Base-by-base conservation (phyloP, 148 eudicot genomes). In the Cornus suecica region DNA sequence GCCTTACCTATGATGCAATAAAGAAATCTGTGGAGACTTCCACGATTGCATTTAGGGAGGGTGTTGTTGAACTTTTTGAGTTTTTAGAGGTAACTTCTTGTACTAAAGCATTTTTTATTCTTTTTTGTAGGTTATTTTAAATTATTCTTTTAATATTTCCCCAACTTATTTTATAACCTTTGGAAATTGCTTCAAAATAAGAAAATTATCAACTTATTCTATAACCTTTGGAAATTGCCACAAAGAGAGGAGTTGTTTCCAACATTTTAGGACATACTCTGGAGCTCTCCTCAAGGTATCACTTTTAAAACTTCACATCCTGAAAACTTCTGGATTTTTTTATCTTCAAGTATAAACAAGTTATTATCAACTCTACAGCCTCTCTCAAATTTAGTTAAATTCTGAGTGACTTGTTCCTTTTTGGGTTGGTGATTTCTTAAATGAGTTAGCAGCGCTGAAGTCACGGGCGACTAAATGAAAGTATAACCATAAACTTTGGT, bases 41-140 rank as follows among this genome's bases (percentile, higher is more conserved):
- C 67, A 83, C 83, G 69, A 91, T 94, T 74, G 88, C 87, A 76
- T 94, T 94, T 80, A 85, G 98, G 75, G 98, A 94, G 28, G 98
- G 98, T 62, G 94, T 94, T 20, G 70, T 77, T 74, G 90, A 91
- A 78, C 91, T 94, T 72, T 91, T 94, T 80, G 93, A 94, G 77
- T 76, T 88, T 69, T 82, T 94, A 73, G 98, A 94, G 94, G 98
- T 90, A 82, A 85, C 29, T 65, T 29, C 29, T 66, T 31, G 9
- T 77, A 66, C 16, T 82, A 62, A 22, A 27, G 18, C 23, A 25
- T 2, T 31, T 42, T 74, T 65, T 31, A 28, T 41, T 14, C 15
- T 61, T 32, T 48, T 71, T n/a, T n/a, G n/a, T n/a, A n/a, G n/a
- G n/a, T n/a, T n/a, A n/a, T n/a, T n/a, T n/a, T n/a, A n/a, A n/a